A percentile compares a stretch with the other conserved stretches of the same genome.
Evolutionary conservation across 495 filamentous ascomycete species (phyloP).

Genomic region (Xylaria telfairii): DNA sequence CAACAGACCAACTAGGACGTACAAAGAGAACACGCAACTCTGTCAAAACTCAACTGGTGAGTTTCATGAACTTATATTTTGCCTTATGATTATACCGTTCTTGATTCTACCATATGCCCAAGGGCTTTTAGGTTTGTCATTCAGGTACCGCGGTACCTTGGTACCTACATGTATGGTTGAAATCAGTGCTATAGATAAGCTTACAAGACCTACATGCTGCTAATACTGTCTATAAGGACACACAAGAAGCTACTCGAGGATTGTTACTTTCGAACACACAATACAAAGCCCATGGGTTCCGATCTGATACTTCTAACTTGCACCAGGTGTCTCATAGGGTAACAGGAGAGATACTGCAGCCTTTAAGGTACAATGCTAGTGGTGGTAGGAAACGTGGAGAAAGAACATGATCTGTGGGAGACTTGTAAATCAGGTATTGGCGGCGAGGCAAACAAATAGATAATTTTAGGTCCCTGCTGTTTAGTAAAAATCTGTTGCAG

Average conservation of each 20-base stretch:
- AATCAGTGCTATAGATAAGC: not conserved
- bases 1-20: not conserved
- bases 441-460: not conserved
- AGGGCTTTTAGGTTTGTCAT: not conserved
- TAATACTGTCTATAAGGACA: not conserved
- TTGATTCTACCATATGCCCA: not conserved
- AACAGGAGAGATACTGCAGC: slow-evolving; percentile 16
- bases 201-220: not conserved
- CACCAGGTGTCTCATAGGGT: slow-evolving; percentile 13
- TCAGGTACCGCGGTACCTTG: not conserved
- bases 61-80: not conserved
- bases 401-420: not conserved
- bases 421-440: not conserved
- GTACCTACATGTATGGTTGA: slow-evolving; percentile 6
- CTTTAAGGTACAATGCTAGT: slow-evolving; percentile 13
- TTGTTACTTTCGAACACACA: slow-evolving; percentile 6
- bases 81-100: not conserved
- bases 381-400: not conserved
- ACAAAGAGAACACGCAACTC: not conserved
- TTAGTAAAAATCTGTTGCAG: not conserved
- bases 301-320: not conserved
- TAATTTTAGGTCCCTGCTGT: not conserved
- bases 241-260: not conserved
- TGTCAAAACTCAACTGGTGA: not conserved
- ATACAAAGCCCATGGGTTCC: not conserved